These are phyloP conservation scores for Eucalyptus decipiens DNA, from an alignment of 345 rosid genomes.

Conservation along the genomic window DNA sequence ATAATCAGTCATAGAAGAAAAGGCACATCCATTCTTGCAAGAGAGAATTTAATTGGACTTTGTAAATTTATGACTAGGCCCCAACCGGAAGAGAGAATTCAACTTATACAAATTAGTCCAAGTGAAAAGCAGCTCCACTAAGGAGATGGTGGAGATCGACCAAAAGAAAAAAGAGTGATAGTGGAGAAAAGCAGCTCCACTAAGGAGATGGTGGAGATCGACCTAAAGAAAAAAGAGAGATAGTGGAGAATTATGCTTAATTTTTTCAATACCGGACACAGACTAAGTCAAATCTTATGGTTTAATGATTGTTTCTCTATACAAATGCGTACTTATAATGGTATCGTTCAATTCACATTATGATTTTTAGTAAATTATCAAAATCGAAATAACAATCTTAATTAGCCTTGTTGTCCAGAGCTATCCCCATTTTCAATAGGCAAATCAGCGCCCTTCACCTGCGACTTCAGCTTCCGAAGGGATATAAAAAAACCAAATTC, in stretches of 20 bases:
- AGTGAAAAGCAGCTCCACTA: background rate
- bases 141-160: background rate
- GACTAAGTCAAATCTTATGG: background rate
- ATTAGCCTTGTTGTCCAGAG: background rate
- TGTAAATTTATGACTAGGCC: background rate
- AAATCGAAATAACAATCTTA: no score
- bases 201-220: no score
- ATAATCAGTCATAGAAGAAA: background rate
- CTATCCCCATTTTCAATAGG: no score
- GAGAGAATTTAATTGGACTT: background rate
- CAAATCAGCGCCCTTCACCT: no score
- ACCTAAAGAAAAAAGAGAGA: no score
- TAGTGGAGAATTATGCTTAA: background rate
- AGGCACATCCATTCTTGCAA: background rate
- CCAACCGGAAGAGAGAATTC: no score
- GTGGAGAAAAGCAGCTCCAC: no score
- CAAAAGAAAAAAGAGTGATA: no score
- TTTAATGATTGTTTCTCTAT: background rate
- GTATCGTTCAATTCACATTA: no score
- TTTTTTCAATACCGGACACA: no score
- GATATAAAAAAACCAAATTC: background rate
- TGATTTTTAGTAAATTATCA: background rate
- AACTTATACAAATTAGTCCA: background rate
- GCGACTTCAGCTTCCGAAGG: no score
- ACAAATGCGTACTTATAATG: no score